Conservation (phyloP, 2,329 filamentous ascomycete species). For the Aspergillus puulaauensis region DNA sequence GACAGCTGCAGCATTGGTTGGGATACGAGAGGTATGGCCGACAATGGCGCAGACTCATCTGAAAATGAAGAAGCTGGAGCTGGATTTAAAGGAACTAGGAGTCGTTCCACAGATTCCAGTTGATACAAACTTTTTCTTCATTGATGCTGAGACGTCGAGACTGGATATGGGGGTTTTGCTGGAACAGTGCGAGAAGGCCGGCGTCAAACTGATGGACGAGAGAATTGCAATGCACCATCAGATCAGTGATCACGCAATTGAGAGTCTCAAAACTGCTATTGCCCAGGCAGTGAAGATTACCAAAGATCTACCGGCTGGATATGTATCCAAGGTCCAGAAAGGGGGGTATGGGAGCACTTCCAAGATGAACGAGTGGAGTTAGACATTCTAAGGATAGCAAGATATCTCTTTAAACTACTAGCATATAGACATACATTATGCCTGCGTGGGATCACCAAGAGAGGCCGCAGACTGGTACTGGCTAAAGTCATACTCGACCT, state of each 20-base stretch:
- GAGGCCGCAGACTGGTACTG: constrained; percentile 25
- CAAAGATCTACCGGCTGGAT: constrained; percentile 18
- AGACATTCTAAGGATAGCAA: not conserved
- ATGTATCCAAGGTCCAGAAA: constrained; percentile 14
- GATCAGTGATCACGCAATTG: constrained; percentile 34
- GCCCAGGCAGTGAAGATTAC: constrained; percentile 21
- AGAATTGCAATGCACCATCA: constrained; percentile 29
- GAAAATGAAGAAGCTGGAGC: constrained; percentile 21
- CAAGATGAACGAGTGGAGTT: constrained; percentile 29
- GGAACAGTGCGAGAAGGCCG: constrained; percentile 22
- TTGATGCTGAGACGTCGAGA: constrained; percentile 20
- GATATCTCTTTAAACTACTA: too few species aligned
- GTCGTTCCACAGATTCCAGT: constrained; percentile 47
- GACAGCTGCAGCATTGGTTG: constrained; percentile 23
- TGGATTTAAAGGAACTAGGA: constrained; percentile 40
- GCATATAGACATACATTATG: not conserved
- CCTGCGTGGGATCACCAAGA: constrained; percentile 5
- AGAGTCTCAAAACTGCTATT: constrained; percentile 25
- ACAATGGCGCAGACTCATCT: constrained; percentile 25
- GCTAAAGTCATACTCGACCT: constrained; percentile 37
- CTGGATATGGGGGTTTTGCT: constrained; percentile 25
- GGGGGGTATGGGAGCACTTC: constrained; percentile 24
- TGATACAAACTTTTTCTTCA: constrained; percentile 29
- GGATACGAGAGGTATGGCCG: constrained; percentile 23
- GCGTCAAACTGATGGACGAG: constrained; percentile 27